Base-by-base conservation (phyloP, 768 basidiomycete genomes). In the Collybiopsis confluens region DNA sequence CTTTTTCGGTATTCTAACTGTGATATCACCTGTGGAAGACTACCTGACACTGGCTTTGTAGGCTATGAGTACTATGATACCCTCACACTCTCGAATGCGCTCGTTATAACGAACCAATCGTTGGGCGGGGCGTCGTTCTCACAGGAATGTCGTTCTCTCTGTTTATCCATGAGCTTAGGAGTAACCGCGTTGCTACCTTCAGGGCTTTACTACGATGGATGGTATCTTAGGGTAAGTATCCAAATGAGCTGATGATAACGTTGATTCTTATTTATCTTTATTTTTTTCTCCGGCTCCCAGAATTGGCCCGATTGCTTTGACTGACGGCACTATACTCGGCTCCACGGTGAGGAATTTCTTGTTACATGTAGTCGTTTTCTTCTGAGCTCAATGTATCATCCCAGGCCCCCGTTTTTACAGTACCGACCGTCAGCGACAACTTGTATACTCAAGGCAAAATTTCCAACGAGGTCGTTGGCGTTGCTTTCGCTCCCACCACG, bases 351-450 rank as follows among this genome's bases (percentile, higher is more conserved):
- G 15, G 13, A 27, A 5, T 26, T 7, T 15, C 4, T 45, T 26
- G 16, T 27, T 33, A 28, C 16, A 9, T 35, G 16, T 46, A 9
- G 16, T n/a, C 20, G 27, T 30, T 27, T 2, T 9, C n/a, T 27
- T 20, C 4, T 20, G 16, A 5, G n/a, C 21, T 13, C 6, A 11
- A 9, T 11, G 4, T 7, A 18, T 35, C 18, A 16, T 18, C n/a
- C n/a, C n/a, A 46, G 45, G 45, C 45, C 13, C 45, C 45, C 15
- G 45, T 46, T 2, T 56, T 47, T 27, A 58, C 56, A 21, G 73
- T 83, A 54, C 80, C 80, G 9, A 82, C 84, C 3, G 80, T 88
- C 28, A 80, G 78, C 10, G 78, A 82, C 57, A 84, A 81, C 59
- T 67, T 79, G 16, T 78, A 73, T 62, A 37, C 52, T 4, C 64